A percentile compares a stretch with the other conserved stretches of the same genome.
Evolutionary conservation across 176 grass and related monocot genomes (phyloP).

Genomic region (Carex littledalei): DNA sequence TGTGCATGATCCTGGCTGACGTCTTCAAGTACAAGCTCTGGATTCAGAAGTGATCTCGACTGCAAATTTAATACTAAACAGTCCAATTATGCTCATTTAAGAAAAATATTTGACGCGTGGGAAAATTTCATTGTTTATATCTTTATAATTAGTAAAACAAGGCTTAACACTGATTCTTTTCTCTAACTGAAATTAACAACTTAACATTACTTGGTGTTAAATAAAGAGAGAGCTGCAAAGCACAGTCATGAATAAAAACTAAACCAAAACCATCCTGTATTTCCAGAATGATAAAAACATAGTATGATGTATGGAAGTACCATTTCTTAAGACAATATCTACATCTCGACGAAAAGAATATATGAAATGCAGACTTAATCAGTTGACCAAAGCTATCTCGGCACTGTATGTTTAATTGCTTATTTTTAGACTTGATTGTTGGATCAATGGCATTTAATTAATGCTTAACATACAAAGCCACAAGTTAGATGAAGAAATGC

Average conservation of each 20-base stretch:
- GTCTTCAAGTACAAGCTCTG: conserved; percentile 94
- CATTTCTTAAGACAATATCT: neutral
- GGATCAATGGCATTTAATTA: neutral
- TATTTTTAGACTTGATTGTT: neutral
- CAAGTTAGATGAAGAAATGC: neutral
- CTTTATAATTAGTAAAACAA: neutral
- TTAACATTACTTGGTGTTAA: neutral
- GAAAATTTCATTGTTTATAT: neutral
- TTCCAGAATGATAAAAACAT: neutral
- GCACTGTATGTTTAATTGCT: neutral
- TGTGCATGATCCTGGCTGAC: conserved; percentile 97
- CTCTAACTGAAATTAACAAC: neutral
- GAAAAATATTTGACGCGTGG: neutral
- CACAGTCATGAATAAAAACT: neutral
- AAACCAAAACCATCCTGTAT: neutral
- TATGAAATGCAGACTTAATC: neutral
- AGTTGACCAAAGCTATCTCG: neutral
- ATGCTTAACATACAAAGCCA: neutral
- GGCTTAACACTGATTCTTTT: neutral
- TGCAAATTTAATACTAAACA: conserved; percentile 22
- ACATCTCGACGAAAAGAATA: neutral
- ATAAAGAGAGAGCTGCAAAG: neutral
- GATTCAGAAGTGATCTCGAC: conserved; percentile 71
- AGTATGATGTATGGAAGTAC: neutral
- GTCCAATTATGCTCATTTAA: neutral